These are phyloP conservation scores for Picea sitchensis DNA, from an alignment of 75 land plant genomes.

Conservation along the genomic window DNA sequence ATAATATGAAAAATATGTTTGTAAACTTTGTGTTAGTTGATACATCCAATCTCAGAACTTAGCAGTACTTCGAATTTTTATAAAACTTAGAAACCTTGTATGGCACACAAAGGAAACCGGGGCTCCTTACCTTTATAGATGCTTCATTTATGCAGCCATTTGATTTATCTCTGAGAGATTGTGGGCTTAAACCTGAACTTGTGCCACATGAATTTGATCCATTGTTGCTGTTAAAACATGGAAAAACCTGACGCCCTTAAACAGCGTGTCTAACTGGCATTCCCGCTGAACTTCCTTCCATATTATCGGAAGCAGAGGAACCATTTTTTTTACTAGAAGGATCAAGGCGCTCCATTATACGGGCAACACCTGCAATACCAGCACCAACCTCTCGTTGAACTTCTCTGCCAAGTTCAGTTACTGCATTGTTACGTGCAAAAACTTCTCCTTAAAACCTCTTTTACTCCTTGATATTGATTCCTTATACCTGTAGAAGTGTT, in stretches of 20 bases:
- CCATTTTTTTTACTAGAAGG: slow-evolving; percentile 21
- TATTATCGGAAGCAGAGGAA: slow-evolving; percentile 7
- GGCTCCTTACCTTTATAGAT: too few species aligned
- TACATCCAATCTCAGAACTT: too few species aligned
- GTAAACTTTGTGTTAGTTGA: too few species aligned
- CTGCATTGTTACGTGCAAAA: slow-evolving; percentile 54
- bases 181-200: slow-evolving; percentile 21
- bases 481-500: slow-evolving; percentile 49
- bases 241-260: slow-evolving; percentile 12
- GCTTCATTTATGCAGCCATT: too few species aligned
- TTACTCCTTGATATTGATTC: slow-evolving; percentile 82
- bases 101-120: too few species aligned
- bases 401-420: slow-evolving; percentile 35
- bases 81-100: too few species aligned
- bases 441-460: slow-evolving; percentile 77
- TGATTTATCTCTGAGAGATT: not conserved
- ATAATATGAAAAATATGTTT: too few species aligned
- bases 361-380: slow-evolving; percentile 44
- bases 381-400: slow-evolving; percentile 44
- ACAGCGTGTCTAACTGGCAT: not conserved
- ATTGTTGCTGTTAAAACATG: slow-evolving; percentile 4
- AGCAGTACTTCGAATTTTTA: too few species aligned
- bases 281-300: slow-evolving; percentile 9
- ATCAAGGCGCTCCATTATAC: slow-evolving; percentile 40
- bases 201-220: slow-evolving; percentile 28